These are phyloP conservation scores for Sporothrix brasiliensis DNA, from an alignment of 2,329 filamentous ascomycete species.

Conservation along the genomic window DNA sequence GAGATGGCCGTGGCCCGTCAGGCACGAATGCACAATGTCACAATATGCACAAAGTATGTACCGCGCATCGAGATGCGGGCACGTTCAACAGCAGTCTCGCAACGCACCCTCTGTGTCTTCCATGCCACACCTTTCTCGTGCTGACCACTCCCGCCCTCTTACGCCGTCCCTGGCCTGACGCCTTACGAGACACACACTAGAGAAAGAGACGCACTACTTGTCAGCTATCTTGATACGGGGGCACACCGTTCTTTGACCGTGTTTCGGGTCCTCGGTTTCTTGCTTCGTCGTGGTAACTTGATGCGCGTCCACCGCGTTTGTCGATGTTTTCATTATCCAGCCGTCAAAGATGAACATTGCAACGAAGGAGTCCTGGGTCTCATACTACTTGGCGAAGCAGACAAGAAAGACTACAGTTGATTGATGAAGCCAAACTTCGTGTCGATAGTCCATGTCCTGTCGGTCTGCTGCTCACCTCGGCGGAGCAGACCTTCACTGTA, in stretches of 20 bases:
- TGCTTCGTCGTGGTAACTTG: too few relatives aligned
- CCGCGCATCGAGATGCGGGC: neutral
- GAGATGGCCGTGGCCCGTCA: slow-evolving; percentile 19
- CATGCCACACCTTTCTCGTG: neutral
- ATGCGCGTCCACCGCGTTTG: neutral
- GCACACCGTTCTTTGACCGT: slow-evolving; percentile 25
- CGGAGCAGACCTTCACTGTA: neutral
- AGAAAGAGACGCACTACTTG: too few relatives aligned
- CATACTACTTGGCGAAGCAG: neutral
- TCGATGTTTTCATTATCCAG: neutral
- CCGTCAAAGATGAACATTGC: neutral
- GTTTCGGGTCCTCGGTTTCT: neutral
- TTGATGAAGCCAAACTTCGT: neutral
- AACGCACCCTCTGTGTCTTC: neutral
- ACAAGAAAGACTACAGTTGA: neutral
- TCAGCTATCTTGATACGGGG: neutral
- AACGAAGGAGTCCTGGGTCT: neutral
- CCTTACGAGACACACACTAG: too few relatives aligned
- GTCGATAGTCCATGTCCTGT: neutral
- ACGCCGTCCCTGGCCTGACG: neutral
- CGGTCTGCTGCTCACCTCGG: slow-evolving; percentile 6
- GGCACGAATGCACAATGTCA: slow-evolving; percentile 27
- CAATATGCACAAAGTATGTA: slow-evolving; percentile 1
- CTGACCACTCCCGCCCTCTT: neutral
- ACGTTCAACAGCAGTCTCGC: slow-evolving; percentile 1